Conservation (phyloP, 1,284 basidiomycete genomes). For the Microstroma glucosiphilum region DNA sequence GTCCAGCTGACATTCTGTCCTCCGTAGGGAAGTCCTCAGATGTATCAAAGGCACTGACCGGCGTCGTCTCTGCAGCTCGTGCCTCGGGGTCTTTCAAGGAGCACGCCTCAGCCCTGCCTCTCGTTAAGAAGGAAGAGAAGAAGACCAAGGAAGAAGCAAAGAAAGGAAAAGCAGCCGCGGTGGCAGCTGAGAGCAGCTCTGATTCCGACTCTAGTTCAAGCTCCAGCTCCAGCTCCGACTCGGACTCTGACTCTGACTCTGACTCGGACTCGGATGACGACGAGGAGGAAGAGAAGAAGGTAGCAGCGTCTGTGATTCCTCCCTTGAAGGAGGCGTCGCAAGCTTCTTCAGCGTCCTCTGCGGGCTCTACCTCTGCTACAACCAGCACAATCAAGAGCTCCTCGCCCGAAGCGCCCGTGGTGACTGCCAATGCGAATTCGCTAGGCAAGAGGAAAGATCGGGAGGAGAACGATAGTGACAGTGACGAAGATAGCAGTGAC, state of each 20-base stretch:
- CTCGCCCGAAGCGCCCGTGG: neutral
- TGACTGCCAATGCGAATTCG: neutral
- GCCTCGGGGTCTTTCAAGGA: neutral
- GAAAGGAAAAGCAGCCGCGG: neutral
- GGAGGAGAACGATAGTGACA: slow-evolving; percentile 4
- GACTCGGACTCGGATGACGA: neutral
- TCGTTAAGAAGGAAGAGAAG: neutral
- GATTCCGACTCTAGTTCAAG: neutral
- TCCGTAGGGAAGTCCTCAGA: neutral
- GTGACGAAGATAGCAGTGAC: slow-evolving; percentile 9
- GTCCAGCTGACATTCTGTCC: neutral
- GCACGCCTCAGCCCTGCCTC: neutral
- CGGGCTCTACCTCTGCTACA: neutral
- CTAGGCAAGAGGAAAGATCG: slow-evolving; percentile 4
- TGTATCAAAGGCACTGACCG: neutral
- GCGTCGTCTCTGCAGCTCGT: neutral
- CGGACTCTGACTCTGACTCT: neutral
- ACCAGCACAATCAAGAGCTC: neutral
- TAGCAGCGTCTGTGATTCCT: too few relatives aligned
- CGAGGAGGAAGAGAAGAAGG: neutral
- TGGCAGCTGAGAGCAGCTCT: neutral
- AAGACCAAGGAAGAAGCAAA: too few relatives aligned
- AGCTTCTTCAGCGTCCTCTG: too few relatives aligned
- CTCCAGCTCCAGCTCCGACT: neutral
- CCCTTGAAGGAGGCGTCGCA: too few relatives aligned